Conservation (phyloP, 1,284 basidiomycete genomes). For the Marasmius tenuissimus region DNA sequence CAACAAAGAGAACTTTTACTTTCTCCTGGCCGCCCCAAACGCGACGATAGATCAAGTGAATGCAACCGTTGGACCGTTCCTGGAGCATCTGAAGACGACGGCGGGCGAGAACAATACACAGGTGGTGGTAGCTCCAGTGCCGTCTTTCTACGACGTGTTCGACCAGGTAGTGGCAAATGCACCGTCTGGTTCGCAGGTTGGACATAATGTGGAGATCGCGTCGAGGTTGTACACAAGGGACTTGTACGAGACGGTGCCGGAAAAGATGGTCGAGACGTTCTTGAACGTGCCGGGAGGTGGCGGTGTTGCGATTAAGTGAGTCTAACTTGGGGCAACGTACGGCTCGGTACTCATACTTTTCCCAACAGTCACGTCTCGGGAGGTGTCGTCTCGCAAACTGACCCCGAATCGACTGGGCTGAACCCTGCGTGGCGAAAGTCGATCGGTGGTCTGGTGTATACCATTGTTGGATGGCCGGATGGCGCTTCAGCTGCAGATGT, state of each 20-base stretch:
- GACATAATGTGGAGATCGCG: neutral
- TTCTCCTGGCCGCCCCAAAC: neutral
- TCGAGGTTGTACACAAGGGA: neutral
- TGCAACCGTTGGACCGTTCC: neutral
- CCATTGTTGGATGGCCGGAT: slow-evolving; percentile 31
- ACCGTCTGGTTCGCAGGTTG: neutral
- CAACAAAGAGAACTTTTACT: neutral
- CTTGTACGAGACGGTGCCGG: neutral
- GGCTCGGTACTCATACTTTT: neutral
- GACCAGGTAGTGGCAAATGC: neutral
- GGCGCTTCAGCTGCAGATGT: slow-evolving; percentile 26
- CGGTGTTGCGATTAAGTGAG: neutral
- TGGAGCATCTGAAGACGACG: neutral
- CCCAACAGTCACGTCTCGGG: slow-evolving; percentile 33
- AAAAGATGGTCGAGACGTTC: neutral
- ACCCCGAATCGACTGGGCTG: slow-evolving; percentile 36
- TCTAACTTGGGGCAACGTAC: neutral
- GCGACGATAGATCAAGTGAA: neutral
- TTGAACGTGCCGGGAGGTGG: neutral
- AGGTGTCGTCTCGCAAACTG: slow-evolving; percentile 33
- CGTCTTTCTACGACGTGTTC: neutral
- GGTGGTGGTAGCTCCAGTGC: neutral
- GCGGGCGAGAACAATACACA: neutral
- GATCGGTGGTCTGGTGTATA: slow-evolving; percentile 25
- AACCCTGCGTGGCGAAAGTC: slow-evolving; percentile 44